Evolutionary conservation across 164 flowering plant species (phyloP), one percentile per base, ranked within the genome.

Genomic region (Vitis cinerea): DNA sequence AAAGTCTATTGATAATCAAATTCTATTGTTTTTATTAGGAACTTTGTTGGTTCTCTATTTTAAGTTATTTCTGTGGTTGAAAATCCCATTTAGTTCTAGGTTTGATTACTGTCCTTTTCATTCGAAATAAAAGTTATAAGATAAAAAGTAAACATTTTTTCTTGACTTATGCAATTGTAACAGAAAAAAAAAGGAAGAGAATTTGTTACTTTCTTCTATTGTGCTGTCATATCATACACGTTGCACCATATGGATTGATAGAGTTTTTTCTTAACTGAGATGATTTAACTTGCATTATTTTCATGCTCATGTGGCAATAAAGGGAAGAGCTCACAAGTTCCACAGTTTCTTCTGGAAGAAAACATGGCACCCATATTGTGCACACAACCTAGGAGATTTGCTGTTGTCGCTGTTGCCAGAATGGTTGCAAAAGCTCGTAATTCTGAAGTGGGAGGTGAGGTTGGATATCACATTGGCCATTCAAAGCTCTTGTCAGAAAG

Each of bases 261-360:
- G 2, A 48, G 13, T 4, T 8, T 17, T 52, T 47, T 30, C 65
- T 55, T 50, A 10, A 13, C 15, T 27, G 4, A 14, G 12, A 17
- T 66, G n/a, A 3, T 11, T 70, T 17, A 44, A 48, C 10, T 44
- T 50, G 0, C 58, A 31, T 29, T 68, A 44, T 63, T 66, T 44
- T 60, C 30, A 16, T 16, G 69, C 49, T 49, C 23, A 59, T 64
- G 37, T 71, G 61, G 3, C 51, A 30, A 61, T 68, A 30, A 61
- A 96, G 99, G 99, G 64, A 96, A 96, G 79, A 93, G 98, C 82
- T 96, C 99, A 3, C 99, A 96, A 82, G 88, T 96, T 72, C 99
- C 98, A 1, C 95, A 92, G 57, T 96, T 90, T 77, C 88, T 96
- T 53, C 78, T 91, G 57, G 93, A 91, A 54, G 90, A 76, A 74